Conservation (phyloP, 2,329 filamentous ascomycete genomes). For the Thielaviopsis punctulata region DNA sequence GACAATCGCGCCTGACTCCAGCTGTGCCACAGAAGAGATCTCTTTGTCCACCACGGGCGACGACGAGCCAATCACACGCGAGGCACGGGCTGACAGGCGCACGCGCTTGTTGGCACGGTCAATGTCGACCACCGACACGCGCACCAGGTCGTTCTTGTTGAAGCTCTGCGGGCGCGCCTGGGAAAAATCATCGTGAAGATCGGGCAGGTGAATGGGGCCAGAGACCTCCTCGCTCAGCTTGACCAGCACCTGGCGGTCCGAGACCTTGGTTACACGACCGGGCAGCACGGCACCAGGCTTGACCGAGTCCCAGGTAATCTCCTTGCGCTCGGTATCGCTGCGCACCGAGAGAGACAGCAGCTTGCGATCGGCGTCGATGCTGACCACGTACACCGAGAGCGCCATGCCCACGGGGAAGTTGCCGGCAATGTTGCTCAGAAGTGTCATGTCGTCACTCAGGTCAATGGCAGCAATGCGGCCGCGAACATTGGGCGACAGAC, state of each 20-base stretch:
- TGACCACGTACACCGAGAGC: slow-evolving; percentile 60
- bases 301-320: slow-evolving; percentile 51
- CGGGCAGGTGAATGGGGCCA: slow-evolving; percentile 64
- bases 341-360: slow-evolving; percentile 58
- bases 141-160: slow-evolving; percentile 70
- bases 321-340: slow-evolving; percentile 16
- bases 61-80: slow-evolving; percentile 73
- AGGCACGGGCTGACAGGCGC: slow-evolving; percentile 66
- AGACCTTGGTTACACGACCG: slow-evolving; percentile 69
- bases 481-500: slow-evolving; percentile 71
- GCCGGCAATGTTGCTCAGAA: slow-evolving; percentile 54
- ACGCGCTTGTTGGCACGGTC: slow-evolving; percentile 75
- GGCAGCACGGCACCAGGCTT: slow-evolving; percentile 67
- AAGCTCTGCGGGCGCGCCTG: slow-evolving; percentile 59
- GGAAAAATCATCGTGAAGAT: slow-evolving; percentile 73
- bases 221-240: slow-evolving; percentile 68
- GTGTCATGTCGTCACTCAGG: slow-evolving; percentile 69
- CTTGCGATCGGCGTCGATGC: slow-evolving; percentile 53
- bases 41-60: slow-evolving; percentile 67
- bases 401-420: slow-evolving; percentile 88
- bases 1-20: slow-evolving; percentile 62
- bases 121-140: slow-evolving; percentile 68
- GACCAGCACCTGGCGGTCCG: slow-evolving; percentile 67
- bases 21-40: slow-evolving; percentile 49
- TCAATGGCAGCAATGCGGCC: slow-evolving; percentile 72